These are phyloP conservation scores for Diplodia seriata DNA, from an alignment of 2,329 filamentous ascomycete species.

Conservation along the genomic window DNA sequence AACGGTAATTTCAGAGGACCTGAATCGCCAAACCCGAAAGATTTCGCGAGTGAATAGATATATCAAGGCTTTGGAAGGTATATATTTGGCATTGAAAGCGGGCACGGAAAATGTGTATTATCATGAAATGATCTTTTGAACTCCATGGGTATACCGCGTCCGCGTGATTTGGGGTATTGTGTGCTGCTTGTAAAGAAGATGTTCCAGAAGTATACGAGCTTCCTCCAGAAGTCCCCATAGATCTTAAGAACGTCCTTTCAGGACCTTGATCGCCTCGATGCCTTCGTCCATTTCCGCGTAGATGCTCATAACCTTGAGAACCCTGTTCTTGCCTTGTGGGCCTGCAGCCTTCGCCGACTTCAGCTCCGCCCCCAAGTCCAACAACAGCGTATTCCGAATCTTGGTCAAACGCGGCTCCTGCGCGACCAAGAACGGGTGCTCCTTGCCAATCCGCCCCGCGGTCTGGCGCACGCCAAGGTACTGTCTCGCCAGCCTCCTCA, in stretches of 20 bases:
- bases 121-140: conserved; percentile 35
- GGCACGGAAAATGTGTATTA: conserved; percentile 41
- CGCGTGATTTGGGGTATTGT: conserved; percentile 14
- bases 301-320: conserved; percentile 64
- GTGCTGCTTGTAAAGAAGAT: conserved; percentile 1
- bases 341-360: conserved; percentile 60
- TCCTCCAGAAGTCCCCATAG: background rate
- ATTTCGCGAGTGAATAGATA: conserved; percentile 38
- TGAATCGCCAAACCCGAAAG: conserved; percentile 46
- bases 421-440: conserved; percentile 68
- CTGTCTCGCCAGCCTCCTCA: conserved; percentile 64
- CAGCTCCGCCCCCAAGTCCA: conserved; percentile 69
- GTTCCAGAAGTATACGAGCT: background rate
- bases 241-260: conserved; percentile 50
- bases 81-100: conserved; percentile 45
- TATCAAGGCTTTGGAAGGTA: background rate
- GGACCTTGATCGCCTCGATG: conserved; percentile 63
- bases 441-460: conserved; percentile 58
- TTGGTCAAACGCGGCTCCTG: conserved; percentile 64
- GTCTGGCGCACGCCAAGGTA: conserved; percentile 64
- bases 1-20: conserved; percentile 75
- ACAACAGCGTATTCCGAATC: conserved; percentile 66
- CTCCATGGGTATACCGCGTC: conserved; percentile 1
- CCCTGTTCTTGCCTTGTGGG: conserved; percentile 48
- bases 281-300: conserved; percentile 69